Evolutionary conservation across 2,329 filamentous ascomycete genomes (phyloP), one percentile per base, ranked within the genome.

Genomic region (Raffaelea deltoideospora): DNA sequence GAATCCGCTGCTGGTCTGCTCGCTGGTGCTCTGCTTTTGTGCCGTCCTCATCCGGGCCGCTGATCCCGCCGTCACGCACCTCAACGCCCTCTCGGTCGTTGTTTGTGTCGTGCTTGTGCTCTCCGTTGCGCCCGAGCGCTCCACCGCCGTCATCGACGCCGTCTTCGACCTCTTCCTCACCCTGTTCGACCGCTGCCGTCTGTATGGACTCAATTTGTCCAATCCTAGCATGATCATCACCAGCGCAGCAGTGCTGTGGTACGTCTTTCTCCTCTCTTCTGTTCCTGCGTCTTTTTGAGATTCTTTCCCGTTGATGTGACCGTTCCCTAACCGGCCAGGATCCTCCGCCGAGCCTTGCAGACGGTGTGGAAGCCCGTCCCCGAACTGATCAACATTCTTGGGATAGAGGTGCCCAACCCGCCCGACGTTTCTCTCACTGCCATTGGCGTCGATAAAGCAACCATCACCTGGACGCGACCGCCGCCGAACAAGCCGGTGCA

Each of bases 291-390:
- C 18, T 19, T 18, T 11, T 34, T 21, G 31, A 23, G 20, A 27
- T 14, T 14, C 24, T 24, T 19, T 20, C 3, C 22, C 18, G 14
- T 20, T 10, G 13, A 17, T 19, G 7, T 32, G 10, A 4, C 5
- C 10, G 19, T n/a, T 2, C 22, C 3, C 10, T 10, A 11, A n/a
- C 28, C 18, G 17, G 13, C 29, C n/a, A 90, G 84, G 85, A 70
- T 94, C 42, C 67, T 86, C 41, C 80, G 83, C 55, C 79, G 90
- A 53, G 83, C 85, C 43, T 85, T 81, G 62, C 82, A 87, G 53
- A 90, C 92, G 27, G 68, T 95, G 37, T 79, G 83, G 59, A 94
- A 88, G 49, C 86, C 88, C 19, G 85, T 94, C 39, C 83, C 88
- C 39, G 78, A 93, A 45, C 73, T 98, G 33, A 87, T 96, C 49